phyloP scores from a whole-genome alignment of 495 filamentous ascomycete genomes.

The Aspergillus cavernicola region DNA sequence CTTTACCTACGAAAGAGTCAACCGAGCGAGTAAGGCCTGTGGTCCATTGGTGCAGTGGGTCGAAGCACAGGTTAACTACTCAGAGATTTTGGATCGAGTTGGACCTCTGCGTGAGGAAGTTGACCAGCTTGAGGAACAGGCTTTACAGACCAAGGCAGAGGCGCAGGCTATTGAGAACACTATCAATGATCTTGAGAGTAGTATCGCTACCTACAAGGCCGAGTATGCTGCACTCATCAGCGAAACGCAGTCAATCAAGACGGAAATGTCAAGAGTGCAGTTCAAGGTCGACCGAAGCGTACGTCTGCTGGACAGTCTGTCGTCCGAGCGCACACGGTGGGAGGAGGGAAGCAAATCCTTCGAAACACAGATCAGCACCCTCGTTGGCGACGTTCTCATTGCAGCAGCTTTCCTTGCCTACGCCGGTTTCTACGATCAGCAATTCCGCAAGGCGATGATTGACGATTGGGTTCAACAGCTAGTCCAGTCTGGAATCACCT shows the following conservation, averaged over 20 bases:
- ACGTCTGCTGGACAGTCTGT: slow-evolving; percentile 86
- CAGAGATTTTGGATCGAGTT: slow-evolving; percentile 91
- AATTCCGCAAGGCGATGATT: slow-evolving; percentile 94
- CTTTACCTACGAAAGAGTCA: slow-evolving; percentile 93
- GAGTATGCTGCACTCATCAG: slow-evolving; percentile 96
- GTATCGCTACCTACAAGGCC: slow-evolving; percentile 92
- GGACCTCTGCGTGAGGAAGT: slow-evolving; percentile 93
- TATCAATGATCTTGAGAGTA: slow-evolving; percentile 76
- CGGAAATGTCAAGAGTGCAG: slow-evolving; percentile 92
- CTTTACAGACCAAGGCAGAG: slow-evolving; percentile 88
- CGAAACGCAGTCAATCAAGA: slow-evolving; percentile 94
- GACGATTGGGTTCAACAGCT: slow-evolving; percentile 96
- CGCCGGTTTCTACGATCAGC: slow-evolving; percentile 94
- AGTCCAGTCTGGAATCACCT: slow-evolving; percentile 80
- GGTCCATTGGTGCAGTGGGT: slow-evolving; percentile 98
- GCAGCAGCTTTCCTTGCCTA: slow-evolving; percentile 98
- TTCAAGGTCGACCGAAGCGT: slow-evolving; percentile 98
- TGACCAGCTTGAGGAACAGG: slow-evolving; percentile 76
- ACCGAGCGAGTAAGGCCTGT: slow-evolving; percentile 93
- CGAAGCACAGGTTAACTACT: slow-evolving; percentile 93
- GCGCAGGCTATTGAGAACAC: slow-evolving; percentile 88
- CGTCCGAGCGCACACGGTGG: slow-evolving; percentile 89
- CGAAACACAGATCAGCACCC: slow-evolving; percentile 92
- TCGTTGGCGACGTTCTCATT: slow-evolving; percentile 91
- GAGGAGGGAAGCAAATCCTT: slow-evolving; percentile 97